Percentiles rank a stretch among this genome's conserved stretches.
Conservation (phyloP, 2,329 filamentous ascomycete genomes). For the Pseudogymnoascus sp. region DNA sequence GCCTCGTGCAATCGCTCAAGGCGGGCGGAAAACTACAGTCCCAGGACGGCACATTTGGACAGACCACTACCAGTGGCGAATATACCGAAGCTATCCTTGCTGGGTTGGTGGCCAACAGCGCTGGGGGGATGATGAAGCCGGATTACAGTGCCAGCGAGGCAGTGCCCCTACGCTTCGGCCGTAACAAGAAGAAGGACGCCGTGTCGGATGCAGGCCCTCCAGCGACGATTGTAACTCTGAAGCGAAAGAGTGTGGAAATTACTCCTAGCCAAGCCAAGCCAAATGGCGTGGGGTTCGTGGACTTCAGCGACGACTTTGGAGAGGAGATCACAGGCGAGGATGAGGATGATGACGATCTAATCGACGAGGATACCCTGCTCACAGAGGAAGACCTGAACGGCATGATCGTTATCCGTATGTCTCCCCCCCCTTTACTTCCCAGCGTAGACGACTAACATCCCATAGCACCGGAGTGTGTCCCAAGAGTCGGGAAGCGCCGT, state of each 20-base stretch:
- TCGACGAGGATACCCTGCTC: constrained; percentile 84
- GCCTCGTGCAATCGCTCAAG: constrained; percentile 65
- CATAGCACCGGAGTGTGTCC: constrained; percentile 75
- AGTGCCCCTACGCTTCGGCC: constrained; percentile 51
- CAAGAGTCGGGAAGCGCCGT: constrained; percentile 80
- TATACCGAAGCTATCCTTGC: constrained; percentile 77
- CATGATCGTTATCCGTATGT: constrained; percentile 75
- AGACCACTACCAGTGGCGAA: constrained; percentile 39
- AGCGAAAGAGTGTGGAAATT: constrained; percentile 24
- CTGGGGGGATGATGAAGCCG: constrained; percentile 67
- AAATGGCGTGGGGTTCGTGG: constrained; percentile 60
- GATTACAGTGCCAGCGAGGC: constrained; percentile 37
- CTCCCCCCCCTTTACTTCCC: not conserved
- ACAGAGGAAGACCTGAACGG: constrained; percentile 76
- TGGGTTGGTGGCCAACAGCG: constrained; percentile 58
- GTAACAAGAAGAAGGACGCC: constrained; percentile 48
- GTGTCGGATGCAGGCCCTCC: constrained; percentile 20
- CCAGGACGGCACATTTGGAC: constrained; percentile 58
- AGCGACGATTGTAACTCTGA: constrained; percentile 27
- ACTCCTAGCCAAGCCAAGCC: constrained; percentile 28
- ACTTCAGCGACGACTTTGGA: constrained; percentile 58
- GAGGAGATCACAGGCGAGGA: constrained; percentile 45
- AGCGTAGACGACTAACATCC: constrained; percentile 12
- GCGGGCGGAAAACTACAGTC: constrained; percentile 60
- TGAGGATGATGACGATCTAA: constrained; percentile 70